Percentiles rank a stretch among this genome's conserved stretches.
These are phyloP conservation scores for Botrytis aclada DNA, from an alignment of 2,329 filamentous ascomycete genomes.

Conservation along the genomic window DNA sequence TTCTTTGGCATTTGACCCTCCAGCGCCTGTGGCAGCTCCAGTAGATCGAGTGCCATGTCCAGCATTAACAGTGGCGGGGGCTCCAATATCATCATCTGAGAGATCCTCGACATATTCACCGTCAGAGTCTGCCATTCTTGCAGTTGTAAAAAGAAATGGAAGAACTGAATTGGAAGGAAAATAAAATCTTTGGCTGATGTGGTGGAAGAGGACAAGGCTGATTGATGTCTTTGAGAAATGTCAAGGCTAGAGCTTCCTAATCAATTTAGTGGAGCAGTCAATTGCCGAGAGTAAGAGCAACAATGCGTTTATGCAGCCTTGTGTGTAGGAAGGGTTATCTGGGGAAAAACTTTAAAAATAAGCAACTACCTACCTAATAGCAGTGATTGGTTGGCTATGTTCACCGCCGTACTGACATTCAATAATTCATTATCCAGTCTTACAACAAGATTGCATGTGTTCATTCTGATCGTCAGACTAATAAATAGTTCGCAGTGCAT, in stretches of 20 bases:
- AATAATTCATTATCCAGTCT: neutral
- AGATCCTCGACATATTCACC: conserved; percentile 65
- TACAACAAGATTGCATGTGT: neutral
- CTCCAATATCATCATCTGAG: conserved; percentile 62
- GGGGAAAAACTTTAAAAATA: neutral
- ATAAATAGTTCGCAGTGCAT: neutral
- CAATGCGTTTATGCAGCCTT: conserved; percentile 6
- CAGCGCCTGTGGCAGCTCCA: conserved; percentile 31
- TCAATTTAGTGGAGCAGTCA: conserved; percentile 1
- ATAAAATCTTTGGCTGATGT: neutral
- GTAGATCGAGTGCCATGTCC: conserved; percentile 36
- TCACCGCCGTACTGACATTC: neutral
- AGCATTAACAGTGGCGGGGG: conserved; percentile 24
- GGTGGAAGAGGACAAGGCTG: conserved; percentile 12
- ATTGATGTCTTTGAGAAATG: conserved; percentile 11
- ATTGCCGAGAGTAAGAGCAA: conserved; percentile 7
- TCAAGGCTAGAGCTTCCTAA: conserved; percentile 11
- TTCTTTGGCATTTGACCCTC: conserved; percentile 33
- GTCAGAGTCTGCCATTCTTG: conserved; percentile 67
- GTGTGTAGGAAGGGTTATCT: neutral
- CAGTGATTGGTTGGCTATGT: neutral
- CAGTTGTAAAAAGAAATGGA: neutral
- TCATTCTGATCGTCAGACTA: neutral
- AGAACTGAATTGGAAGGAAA: neutral
- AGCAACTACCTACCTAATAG: neutral